These are phyloP conservation scores for Jackrogersella minutella DNA, from an alignment of 495 filamentous ascomycete genomes.

Conservation along the genomic window DNA sequence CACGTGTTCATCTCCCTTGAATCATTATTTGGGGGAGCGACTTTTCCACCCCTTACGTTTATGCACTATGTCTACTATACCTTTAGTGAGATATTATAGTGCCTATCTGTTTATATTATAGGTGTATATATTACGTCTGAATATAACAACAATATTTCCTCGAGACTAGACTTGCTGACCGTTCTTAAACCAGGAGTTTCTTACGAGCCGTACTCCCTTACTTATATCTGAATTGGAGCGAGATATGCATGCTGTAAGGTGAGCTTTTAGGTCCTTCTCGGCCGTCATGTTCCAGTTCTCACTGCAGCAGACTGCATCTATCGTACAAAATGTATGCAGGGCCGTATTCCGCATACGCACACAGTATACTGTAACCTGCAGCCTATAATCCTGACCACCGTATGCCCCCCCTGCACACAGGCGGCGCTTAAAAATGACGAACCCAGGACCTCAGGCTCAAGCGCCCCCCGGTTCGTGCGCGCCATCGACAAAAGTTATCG, in stretches of 20 bases:
- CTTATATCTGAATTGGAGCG: not conserved
- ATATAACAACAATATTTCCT: not conserved
- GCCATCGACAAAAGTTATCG: slow-evolving; percentile 7
- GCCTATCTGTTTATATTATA: too few species aligned
- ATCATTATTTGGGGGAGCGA: not conserved
- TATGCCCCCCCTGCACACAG: slow-evolving; percentile 9
- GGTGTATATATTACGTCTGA: not conserved
- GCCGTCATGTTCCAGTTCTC: not conserved
- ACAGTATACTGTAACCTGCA: slow-evolving; percentile 21
- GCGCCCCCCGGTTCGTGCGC: slow-evolving; percentile 18
- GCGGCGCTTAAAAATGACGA: slow-evolving; percentile 39
- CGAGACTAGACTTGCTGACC: not conserved
- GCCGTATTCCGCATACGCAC: slow-evolving; percentile 7
- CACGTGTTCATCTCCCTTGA: slow-evolving; percentile 8
- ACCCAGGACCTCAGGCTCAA: slow-evolving; percentile 9
- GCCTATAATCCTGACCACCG: slow-evolving; percentile 3
- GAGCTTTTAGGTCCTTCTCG: slow-evolving; percentile 4
- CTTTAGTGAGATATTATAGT: too few species aligned
- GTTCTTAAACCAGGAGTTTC: not conserved
- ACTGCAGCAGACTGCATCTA: slow-evolving; percentile 16
- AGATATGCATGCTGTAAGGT: slow-evolving; percentile 8
- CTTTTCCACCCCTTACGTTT: not conserved
- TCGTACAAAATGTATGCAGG: slow-evolving; percentile 4
- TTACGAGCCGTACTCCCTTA: not conserved
- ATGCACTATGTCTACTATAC: too few species aligned